Conservation (phyloP, 164 flowering plant species). For the Pachysandra terminalis region DNA sequence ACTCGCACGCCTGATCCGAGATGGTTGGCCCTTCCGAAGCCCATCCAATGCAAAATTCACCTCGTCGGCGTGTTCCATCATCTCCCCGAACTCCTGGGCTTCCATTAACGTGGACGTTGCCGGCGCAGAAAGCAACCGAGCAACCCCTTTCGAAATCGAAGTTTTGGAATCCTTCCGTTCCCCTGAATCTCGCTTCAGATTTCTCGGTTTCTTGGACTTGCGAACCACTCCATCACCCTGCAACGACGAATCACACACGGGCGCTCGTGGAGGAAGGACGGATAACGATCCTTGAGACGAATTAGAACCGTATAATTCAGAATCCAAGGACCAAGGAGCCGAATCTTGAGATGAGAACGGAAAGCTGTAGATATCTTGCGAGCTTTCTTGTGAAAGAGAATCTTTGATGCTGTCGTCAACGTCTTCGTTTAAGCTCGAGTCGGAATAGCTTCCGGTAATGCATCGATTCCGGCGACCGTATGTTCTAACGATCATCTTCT, state of each 20-base stretch:
- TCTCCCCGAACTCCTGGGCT: constrained; percentile 92
- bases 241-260: constrained; percentile 6
- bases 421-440: constrained; percentile 28
- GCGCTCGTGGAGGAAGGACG: constrained; percentile 16
- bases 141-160: constrained; percentile 13
- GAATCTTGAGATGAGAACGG: constrained; percentile 73
- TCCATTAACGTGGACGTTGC: constrained; percentile 83
- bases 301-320: constrained; percentile 25
- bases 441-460: constrained; percentile 36
- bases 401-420: constrained; percentile 31
- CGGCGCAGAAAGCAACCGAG: constrained; percentile 14
- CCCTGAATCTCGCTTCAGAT: background rate
- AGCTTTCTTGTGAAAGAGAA: constrained; percentile 43
- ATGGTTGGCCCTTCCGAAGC: constrained; percentile 59
- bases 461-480: constrained; percentile 77
- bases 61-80: constrained; percentile 97
- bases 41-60: constrained; percentile 93
- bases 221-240: constrained; percentile 15
- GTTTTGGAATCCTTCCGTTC: constrained; percentile 5
- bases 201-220: constrained; percentile 26
- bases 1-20: constrained; percentile 69
- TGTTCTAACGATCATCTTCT: constrained; percentile 74
- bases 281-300: constrained; percentile 22
- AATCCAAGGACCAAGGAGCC: constrained; percentile 47
- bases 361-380: constrained; percentile 42